phyloP scores from a whole-genome alignment of 495 filamentous ascomycete species.

The Penicillium bovifimosum region DNA sequence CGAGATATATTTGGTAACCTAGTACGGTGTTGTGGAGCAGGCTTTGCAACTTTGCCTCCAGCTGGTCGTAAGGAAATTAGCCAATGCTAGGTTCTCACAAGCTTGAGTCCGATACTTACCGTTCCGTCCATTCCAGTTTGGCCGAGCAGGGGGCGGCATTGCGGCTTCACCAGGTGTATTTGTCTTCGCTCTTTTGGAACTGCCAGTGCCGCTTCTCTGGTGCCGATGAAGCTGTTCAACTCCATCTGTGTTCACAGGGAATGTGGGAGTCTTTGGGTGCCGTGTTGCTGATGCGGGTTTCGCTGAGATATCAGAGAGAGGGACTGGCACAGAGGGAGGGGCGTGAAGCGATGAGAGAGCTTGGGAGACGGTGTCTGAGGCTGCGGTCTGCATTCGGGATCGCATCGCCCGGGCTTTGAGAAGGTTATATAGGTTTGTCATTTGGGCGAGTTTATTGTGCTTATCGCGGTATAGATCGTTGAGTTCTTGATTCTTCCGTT shows the following conservation, averaged over 20 bases:
- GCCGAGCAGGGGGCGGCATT: constrained; percentile 28
- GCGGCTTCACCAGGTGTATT: constrained; percentile 8
- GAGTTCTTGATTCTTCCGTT: constrained; percentile 73
- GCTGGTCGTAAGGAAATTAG: neutral
- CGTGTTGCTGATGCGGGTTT: constrained; percentile 1
- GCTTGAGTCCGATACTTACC: constrained; percentile 11
- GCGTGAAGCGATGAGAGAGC: constrained; percentile 35
- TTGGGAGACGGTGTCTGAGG: constrained; percentile 59
- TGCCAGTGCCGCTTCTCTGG: constrained; percentile 46
- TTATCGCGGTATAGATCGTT: constrained; percentile 66
- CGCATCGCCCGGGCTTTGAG: constrained; percentile 70
- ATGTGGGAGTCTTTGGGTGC: constrained; percentile 26
- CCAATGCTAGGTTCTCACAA: neutral
- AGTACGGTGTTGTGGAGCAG: constrained; percentile 25
- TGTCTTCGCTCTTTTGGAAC: constrained; percentile 27
- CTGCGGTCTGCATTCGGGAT: constrained; percentile 63
- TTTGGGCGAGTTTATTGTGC: constrained; percentile 65
- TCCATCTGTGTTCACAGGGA: constrained; percentile 31
- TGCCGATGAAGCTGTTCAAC: constrained; percentile 42
- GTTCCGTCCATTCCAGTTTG: constrained; percentile 14
- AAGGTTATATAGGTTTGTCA: constrained; percentile 77
- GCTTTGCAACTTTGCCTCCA: neutral
- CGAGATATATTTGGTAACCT: constrained; percentile 17
- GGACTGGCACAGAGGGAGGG: constrained; percentile 7
- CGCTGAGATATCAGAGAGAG: neutral